Base-by-base conservation (phyloP, 768 basidiomycete species). In the Terana coerulea region DNA sequence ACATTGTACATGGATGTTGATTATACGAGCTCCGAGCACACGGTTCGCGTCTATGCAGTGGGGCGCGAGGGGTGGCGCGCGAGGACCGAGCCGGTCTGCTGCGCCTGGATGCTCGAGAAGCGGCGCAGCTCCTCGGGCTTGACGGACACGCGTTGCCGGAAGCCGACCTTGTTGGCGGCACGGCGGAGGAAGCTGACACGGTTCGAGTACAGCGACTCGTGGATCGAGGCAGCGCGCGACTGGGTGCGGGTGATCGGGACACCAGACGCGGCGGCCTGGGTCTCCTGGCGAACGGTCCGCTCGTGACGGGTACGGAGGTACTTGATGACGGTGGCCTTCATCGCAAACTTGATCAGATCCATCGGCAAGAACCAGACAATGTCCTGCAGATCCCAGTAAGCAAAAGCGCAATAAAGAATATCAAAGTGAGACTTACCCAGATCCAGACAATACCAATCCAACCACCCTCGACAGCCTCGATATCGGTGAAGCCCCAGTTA, bases 391-490 rank as follows among this genome's bases (percentile, higher is more conserved):
- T 2, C 14, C 14, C 11, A 8, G 53, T 65, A 10, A 69, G 57
- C 21, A 53, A 40, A 30, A 10, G 45, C 43, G 40, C 37, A 34
- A 9, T 7, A 31, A 12, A 11, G 22, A 31, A 40, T 15, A 36
- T 8, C 44, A 10, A 50, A 44, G 50, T 35, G 42, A 0, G 5
- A 79, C 86, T 35, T 74, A 91, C 91, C 91, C 91, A 94, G 59
- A 95, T 79, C 95, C 95, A 98, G 53, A 95, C 79, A 59, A 98
- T 94, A 72, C 95, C 95, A 59, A 98, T 91, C 95, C 95, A 98
- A 24, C 85, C 89, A 65, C 90, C 95, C 55, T 88, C 90, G 67
- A 98, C 84, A 21, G 73, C 65, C 29, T 74, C 67, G 57, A 98
- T 89, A 47, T 85, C 67, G 28, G 94, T 95, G 81, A 98, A 98